Evolutionary conservation across 768 basidiomycete species (phyloP), one percentile per base, ranked within the genome.

Genomic region (Hortiboletus campestris): DNA sequence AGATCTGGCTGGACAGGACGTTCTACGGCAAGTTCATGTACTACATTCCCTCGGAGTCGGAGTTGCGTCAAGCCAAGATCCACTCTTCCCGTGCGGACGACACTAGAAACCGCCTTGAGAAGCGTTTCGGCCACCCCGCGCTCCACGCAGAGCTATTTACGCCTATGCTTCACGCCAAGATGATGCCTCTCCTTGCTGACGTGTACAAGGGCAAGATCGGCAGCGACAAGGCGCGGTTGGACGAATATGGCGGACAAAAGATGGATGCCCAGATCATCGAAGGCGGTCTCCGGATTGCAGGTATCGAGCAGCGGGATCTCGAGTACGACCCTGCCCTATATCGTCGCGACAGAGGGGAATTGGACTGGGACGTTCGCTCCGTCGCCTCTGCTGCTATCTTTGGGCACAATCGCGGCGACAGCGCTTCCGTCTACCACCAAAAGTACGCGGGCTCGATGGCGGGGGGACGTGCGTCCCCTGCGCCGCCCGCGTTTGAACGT

Each of bases 41-140:
- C 76, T 98, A 88, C 74, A 84, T 81, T n/a, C 94, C 97, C 4
- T 82, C 85, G 2, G 85, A 89, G 38, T 75, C 83, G 2, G 95
- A 98, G 70, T 76, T 95, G 39, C 81, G 81, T 12, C 67, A 78
- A 39, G 84, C 86, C 45, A 86, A 91, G 62, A 80, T 94, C 3
- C 82, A 94, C 65, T 91, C 92, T 0, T 84, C 88, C 50, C 84
- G 85, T 45, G 80, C 83, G 1, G 95, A 98, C 68, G 76, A 80
- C 54, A 78, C 79, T 36, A 80, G 86, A 51, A 80, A 88, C 66
- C 82, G 89, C 34, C 82, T 98, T 31, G 87, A 87, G 75, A 93
- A 86, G 68, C 87, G 96, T 29, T 99, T 98, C 74, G 91, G 95
- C 1, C 97, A 99, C 69, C 95, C 97, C 1, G 90, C 94, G 16